Evolutionary conservation across 1,139 yeast genomes (phyloP), one percentile per base, ranked within the genome.

Genomic region (Yamadazyma friedrichii): DNA sequence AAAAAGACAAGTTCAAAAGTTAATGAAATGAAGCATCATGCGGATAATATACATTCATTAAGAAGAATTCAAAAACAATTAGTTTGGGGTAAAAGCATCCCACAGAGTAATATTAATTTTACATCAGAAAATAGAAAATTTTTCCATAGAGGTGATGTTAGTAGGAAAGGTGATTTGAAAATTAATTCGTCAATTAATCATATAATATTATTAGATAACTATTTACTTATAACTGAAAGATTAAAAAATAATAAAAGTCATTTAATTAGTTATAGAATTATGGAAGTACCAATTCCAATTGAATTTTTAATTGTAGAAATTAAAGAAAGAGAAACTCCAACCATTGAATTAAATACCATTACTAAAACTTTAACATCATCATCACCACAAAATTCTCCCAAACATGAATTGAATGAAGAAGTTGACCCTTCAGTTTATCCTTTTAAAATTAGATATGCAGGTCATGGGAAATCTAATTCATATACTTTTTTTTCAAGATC

Each of bases 201-300:
- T 51, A 53, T 86, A 29, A 78, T 88, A 20, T 62, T 88, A 31
- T 64, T 88, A 41, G 96, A 88, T 55, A 86, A 88, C 53, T 87
- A 72, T 52, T 61, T 88, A 35, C 64, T 88, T 17, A 72, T 88
- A 6, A 80, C 93, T 2, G 94, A 87, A 35, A 50, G 59, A 30
- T 48, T 61, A 1, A 63, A 64, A 39, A 58, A 55, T 15, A 60
- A 51, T 31, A 58, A 57, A 33, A 42, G 51, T 13, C 57, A 59
- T 10, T 53, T 55, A 41, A 49, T 54, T 45, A 45, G 49, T 61
- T 73, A 62, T 46, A 74, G 71, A 48, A 73, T 82, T 0, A 56
- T 67, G 4, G 88, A 82, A 50, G 67, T 68, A 26, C 86, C 88
- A 1, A 78, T 82, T 9, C 84, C 86, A 0, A 66, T 80, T 24